Evolutionary conservation across 1,284 basidiomycete genomes (phyloP), one percentile per base, ranked within the genome.

Genomic region (Naganishia albida): DNA sequence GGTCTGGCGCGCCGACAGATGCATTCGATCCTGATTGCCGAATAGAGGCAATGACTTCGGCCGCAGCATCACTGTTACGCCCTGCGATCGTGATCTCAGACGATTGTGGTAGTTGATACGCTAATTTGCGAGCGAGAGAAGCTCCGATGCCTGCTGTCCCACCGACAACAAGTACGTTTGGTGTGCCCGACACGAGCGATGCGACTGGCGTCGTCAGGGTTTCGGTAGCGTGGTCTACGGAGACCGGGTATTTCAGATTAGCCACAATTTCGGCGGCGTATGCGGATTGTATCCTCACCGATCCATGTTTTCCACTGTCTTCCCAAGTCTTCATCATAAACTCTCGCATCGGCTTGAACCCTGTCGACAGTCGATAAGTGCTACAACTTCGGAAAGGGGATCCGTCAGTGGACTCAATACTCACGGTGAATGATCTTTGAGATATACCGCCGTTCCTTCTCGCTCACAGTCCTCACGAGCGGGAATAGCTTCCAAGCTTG

Each of bases 111-210:
- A 59, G 48, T 10, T 48, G 25, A 20, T 28, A 16, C 13, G 63
- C 54, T 20, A 65, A 25, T 20, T 52, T 54, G 4, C 7, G n/a
- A 25, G 63, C 63, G 46, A 65, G 46, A 10, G 63, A 44, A 13
- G 43, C 54, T 7, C 63, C 63, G 48, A 65, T 65, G 13, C 63
- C 63, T 15, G 44, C 42, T 13, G 63, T 65, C 18, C 55, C 63
- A 6, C 63, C 63, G 20, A 65, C 49, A 16, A 65, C 40, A 16
- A 65, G 55, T 18, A 44, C 54, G 16, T 18, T 44, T 4, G 54
- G 54, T 12, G 16, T 28, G 15, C 8, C 10, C 16, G 54, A 43
- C 10, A 56, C 54, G 16, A 44, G 40, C 3, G 40, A 23, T 18
- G 54, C 54, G 3, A 56, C 42, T 6, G 42, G 54, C 28, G 54